phyloP scores from a whole-genome alignment of 139 green algal genomes.

The Marvania coccoides region DNA sequence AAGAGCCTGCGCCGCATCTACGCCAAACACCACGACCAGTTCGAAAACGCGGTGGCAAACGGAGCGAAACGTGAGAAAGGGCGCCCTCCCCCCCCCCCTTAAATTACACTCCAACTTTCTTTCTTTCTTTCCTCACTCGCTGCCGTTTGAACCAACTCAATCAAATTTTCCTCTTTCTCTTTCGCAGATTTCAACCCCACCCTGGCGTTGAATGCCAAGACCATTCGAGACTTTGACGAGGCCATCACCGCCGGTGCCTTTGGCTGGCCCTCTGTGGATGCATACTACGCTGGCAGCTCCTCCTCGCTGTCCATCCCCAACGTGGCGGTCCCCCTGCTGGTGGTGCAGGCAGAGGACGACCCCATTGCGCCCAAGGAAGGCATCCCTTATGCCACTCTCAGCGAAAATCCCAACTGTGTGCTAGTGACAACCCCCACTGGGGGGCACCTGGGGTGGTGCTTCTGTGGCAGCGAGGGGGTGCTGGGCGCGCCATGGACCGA shows the following conservation, averaged over 20 bases:
- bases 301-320: constrained; percentile 15
- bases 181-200: constrained; percentile 32
- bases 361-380: constrained; percentile 72
- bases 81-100: too few species aligned
- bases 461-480: constrained; percentile 17
- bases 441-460: constrained; percentile 75
- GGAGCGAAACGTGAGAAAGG: constrained; percentile 5
- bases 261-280: constrained; percentile 69
- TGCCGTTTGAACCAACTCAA: neutral
- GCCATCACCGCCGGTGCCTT: constrained; percentile 65
- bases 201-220: constrained; percentile 36
- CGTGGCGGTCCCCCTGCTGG: constrained; percentile 17
- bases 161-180: too few species aligned
- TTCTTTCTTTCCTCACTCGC: neutral
- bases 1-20: constrained; percentile 52
- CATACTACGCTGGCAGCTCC: constrained; percentile 69
- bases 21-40: constrained; percentile 52
- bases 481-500: constrained; percentile 66
- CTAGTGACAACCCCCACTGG: constrained; percentile 59
- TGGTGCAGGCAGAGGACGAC: constrained; percentile 67
- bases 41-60: constrained; percentile 20
- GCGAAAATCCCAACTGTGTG: constrained; percentile 56
- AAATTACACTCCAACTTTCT: neutral
- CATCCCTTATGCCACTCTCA: constrained; percentile 60
- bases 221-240: constrained; percentile 79